These are phyloP conservation scores for Gonium pectorale DNA, from an alignment of 139 green algal species.

Conservation along the genomic window DNA sequence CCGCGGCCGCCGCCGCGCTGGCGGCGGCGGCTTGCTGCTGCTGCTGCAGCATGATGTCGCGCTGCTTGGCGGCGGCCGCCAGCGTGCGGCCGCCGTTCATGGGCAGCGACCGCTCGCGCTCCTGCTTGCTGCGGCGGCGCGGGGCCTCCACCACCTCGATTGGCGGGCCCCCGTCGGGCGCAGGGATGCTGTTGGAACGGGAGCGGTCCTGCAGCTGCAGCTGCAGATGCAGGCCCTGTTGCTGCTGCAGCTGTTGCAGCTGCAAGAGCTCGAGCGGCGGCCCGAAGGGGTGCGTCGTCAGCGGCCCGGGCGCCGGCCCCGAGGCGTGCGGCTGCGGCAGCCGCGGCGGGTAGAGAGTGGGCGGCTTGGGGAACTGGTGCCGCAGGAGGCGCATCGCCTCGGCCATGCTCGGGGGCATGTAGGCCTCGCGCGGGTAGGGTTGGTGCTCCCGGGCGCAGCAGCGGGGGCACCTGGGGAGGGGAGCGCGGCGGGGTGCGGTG, in stretches of 20 bases:
- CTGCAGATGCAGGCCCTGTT: not conserved
- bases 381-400: too few species aligned
- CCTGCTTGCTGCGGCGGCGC: too few species aligned
- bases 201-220: not conserved
- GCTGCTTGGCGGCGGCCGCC: slow-evolving; percentile 3
- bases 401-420: slow-evolving; percentile 7
- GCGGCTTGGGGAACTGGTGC: too few species aligned
- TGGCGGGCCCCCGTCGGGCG: too few species aligned
- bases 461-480: slow-evolving; percentile 44
- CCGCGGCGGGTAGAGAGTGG: not conserved
- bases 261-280: not conserved
- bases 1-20: not conserved
- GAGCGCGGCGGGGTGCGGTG: not conserved
- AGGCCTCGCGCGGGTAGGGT: not conserved
- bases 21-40: not conserved
- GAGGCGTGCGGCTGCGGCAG: too few species aligned
- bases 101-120: not conserved
- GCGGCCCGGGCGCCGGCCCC: too few species aligned
- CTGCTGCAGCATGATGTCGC: slow-evolving; percentile 3
- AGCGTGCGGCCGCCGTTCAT: not conserved
- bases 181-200: too few species aligned
- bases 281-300: too few species aligned
- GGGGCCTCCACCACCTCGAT: too few species aligned
- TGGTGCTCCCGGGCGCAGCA: slow-evolving; percentile 34
- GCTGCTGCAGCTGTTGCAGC: not conserved